Percentiles rank a stretch among this genome's conserved stretches.
phyloP scores from a whole-genome alignment of 2,329 filamentous ascomycete genomes.

The Diaporthe vaccinii region DNA sequence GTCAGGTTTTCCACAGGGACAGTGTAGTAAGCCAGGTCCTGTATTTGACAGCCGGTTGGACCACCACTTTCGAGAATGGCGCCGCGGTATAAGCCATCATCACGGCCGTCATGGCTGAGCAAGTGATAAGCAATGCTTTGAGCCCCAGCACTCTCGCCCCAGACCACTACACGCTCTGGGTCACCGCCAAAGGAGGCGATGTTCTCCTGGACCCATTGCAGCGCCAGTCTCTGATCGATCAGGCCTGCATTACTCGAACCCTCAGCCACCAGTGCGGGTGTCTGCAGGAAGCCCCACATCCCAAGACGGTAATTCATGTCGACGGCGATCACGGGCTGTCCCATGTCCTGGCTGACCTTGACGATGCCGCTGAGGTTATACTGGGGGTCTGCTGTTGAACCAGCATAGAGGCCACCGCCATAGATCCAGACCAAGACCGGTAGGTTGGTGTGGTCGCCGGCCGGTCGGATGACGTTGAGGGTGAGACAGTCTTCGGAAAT shows the following conservation, averaged over 20 bases:
- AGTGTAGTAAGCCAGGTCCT: conserved; percentile 53
- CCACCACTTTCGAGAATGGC: conserved; percentile 68
- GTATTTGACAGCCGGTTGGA: conserved; percentile 45
- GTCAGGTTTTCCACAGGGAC: conserved; percentile 52
- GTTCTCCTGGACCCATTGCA: conserved; percentile 67
- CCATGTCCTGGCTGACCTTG: conserved; percentile 62
- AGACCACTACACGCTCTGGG: conserved; percentile 60
- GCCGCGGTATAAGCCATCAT: conserved; percentile 67
- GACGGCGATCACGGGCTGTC: conserved; percentile 66
- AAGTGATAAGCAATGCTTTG: conserved; percentile 62
- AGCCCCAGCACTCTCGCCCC: conserved; percentile 61
- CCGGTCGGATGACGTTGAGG: conserved; percentile 58
- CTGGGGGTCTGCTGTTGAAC: conserved; percentile 64
- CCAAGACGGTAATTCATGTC: conserved; percentile 67
- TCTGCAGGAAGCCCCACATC: conserved; percentile 67
- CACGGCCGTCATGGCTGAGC: conserved; percentile 66
- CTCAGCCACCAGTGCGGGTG: conserved; percentile 56
- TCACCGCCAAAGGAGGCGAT: conserved; percentile 66
- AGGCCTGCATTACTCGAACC: conserved; percentile 64
- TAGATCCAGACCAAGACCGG: conserved; percentile 70
- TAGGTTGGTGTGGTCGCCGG: conserved; percentile 50
- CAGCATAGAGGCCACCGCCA: conserved; percentile 66
- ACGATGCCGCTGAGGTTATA: conserved; percentile 77
- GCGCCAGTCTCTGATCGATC: conserved; percentile 62
- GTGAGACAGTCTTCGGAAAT: conserved; percentile 64